Conservation (phyloP, 331 rosid genomes). For the Malus hybrid region DNA sequence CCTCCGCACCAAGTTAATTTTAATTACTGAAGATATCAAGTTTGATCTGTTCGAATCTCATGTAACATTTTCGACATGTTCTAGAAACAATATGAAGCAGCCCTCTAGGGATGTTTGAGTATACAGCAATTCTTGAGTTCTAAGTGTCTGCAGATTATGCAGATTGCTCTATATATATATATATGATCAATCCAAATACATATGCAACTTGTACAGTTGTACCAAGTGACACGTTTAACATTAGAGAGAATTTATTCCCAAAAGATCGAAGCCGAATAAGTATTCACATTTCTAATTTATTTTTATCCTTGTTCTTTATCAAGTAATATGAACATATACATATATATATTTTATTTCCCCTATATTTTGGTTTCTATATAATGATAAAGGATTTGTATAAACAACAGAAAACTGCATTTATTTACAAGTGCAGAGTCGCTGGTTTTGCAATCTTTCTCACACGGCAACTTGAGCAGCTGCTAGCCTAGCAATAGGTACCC, state of each 20-base stretch:
- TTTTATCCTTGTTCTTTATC: neutral
- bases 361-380: slow-evolving; percentile 11
- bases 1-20: too few species aligned
- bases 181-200: too few species aligned
- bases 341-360: neutral
- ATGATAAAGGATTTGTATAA: neutral
- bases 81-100: too few species aligned
- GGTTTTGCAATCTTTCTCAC: slow-evolving; percentile 4
- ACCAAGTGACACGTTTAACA: too few species aligned
- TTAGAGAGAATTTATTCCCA: neutral
- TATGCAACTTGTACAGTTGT: too few species aligned
- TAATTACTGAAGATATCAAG: too few species aligned
- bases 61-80: too few species aligned
- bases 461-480: slow-evolving; percentile 94
- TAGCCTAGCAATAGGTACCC: slow-evolving; percentile 97
- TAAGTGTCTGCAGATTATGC: too few species aligned
- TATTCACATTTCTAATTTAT: neutral
- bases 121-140: too few species aligned
- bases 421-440: slow-evolving; percentile 11
- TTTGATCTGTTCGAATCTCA: too few species aligned
- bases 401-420: slow-evolving; percentile 1
- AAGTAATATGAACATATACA: neutral
- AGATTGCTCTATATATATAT: too few species aligned
- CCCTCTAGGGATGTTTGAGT: too few species aligned
- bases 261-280: neutral